Evolutionary conservation across 1,284 basidiomycete species (phyloP).

Genomic region (Puccinia triticina): DNA sequence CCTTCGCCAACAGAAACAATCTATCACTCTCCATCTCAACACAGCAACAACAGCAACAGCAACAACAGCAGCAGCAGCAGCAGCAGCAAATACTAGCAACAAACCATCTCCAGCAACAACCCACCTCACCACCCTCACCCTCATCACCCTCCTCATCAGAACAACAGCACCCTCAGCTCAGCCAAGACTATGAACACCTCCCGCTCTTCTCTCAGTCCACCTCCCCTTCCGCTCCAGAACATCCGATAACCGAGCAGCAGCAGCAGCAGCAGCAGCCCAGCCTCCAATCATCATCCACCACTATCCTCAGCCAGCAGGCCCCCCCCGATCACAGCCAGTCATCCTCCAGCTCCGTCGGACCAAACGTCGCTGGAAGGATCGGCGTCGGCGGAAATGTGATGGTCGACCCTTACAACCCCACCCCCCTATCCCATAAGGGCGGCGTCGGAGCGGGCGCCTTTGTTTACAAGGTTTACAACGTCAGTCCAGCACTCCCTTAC

Average conservation of each 20-base stretch:
- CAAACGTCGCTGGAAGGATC: constrained; percentile 33
- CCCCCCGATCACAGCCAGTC: neutral
- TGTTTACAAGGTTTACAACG: constrained; percentile 53
- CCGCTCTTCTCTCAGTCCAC: neutral
- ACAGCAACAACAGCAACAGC: neutral
- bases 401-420: constrained; percentile 32
- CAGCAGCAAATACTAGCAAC: neutral
- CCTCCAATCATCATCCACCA: neutral
- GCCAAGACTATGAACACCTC: neutral
- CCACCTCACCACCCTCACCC: neutral
- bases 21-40: neutral
- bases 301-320: neutral
- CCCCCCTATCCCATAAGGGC: constrained; percentile 14
- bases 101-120: neutral
- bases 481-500: constrained; percentile 26
- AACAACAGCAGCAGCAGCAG: neutral
- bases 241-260: neutral
- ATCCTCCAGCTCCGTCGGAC: constrained; percentile 7
- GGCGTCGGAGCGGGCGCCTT: constrained; percentile 51
- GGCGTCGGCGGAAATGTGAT: constrained; percentile 37
- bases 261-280: too few relatives aligned
- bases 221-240: too few relatives aligned
- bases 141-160: neutral
- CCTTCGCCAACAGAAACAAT: constrained; percentile 1
- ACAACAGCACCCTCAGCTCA: neutral